A percentile compares a stretch with the other conserved stretches of the same genome.
phyloP scores from a whole-genome alignment of 306 rosid species.

The Cucurbita moschata region DNA sequence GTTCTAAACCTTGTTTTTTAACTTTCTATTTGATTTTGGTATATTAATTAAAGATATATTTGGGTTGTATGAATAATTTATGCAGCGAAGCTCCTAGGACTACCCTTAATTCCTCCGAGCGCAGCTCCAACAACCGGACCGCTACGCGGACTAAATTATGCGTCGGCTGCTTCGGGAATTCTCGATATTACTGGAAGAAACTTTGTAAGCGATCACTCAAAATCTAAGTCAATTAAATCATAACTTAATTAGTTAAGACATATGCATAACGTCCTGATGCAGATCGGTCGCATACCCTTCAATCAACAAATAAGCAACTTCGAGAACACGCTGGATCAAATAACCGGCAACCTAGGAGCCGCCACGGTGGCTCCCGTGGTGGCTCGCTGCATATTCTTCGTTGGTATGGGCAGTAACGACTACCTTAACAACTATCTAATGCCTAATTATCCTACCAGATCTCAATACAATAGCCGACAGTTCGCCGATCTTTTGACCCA shows the following conservation, averaged over 20 bases:
- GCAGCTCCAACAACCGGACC: conserved; percentile 40
- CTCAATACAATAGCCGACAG: conserved; percentile 48
- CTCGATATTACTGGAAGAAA: conserved; percentile 79
- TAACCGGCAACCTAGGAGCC: conserved; percentile 39
- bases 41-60: neutral
- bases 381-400: conserved; percentile 49
- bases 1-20: too few relatives aligned
- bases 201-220: conserved; percentile 34
- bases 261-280: neutral
- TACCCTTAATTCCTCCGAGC: conserved; percentile 72
- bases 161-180: conserved; percentile 94
- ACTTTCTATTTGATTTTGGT: too few relatives aligned
- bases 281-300: conserved; percentile 80
- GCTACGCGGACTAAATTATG: conserved; percentile 70
- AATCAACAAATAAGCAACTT: conserved; percentile 60
- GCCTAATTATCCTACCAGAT: conserved; percentile 68
- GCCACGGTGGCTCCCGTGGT: conserved; percentile 28
- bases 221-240: too few relatives aligned
- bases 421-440: conserved; percentile 84
- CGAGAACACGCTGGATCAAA: conserved; percentile 55
- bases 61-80: neutral
- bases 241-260: too few relatives aligned
- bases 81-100: conserved; percentile 78
- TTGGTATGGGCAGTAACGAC: conserved; percentile 97
- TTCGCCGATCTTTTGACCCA: conserved; percentile 60